phyloP scores from a whole-genome alignment of 371 early-diverging fungal species.

The Haplosporangium sp. region DNA sequence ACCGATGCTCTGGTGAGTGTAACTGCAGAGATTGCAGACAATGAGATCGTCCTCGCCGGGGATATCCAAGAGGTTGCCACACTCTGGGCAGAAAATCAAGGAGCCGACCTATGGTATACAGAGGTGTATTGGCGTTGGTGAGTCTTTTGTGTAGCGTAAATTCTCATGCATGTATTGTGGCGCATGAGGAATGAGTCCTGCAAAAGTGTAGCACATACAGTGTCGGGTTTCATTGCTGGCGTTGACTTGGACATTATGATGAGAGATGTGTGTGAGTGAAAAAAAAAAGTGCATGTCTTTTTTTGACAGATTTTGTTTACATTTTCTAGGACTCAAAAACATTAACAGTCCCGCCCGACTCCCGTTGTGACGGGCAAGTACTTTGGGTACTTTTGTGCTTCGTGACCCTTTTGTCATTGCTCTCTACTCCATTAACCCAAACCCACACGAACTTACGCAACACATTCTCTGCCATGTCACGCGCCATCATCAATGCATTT shows the following conservation, averaged over 20 bases:
- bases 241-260: constrained; percentile 29
- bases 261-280: not conserved
- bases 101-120: constrained; percentile 60
- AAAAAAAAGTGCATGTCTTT: not conserved
- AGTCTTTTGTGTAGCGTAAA: no score
- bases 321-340: no score
- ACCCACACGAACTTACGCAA: not conserved
- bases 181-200: not conserved
- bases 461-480: constrained; percentile 19
- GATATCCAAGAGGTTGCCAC: constrained; percentile 88
- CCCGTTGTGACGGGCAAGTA: no score
- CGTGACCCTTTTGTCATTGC: not conserved
- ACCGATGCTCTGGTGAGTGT: constrained; percentile 75
- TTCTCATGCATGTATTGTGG: not conserved
- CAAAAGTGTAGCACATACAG: constrained; percentile 17
- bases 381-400: no score
- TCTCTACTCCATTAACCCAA: not conserved
- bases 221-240: constrained; percentile 46
- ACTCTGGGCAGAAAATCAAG: constrained; percentile 88
- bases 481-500: constrained; percentile 18
- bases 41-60: constrained; percentile 81
- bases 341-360: no score
- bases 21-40: constrained; percentile 83
- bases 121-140: not conserved
- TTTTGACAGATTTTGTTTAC: no score